Evolutionary conservation across 352 stramenopile genomes (phyloP), one percentile per base, ranked within the genome.

Genomic region (Detonula confervacea): DNA sequence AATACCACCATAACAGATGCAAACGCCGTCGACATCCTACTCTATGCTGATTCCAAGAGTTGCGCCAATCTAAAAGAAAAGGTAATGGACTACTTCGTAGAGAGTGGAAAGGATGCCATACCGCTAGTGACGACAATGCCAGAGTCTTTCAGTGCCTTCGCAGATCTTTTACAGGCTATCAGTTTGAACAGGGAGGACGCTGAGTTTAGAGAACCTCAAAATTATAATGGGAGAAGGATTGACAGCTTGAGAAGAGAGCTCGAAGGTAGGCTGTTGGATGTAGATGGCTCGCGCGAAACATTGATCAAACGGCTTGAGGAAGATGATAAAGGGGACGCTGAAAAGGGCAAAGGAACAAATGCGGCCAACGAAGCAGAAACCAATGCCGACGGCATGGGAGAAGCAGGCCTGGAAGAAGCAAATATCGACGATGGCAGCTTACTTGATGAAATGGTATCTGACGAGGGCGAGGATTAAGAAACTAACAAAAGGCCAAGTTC

Each of bases 291-390:
- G 14, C 24, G 57, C 16, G 57, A 66, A 18, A 66, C 39, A 30
- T 44, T 66, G 22, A 20, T 66, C 39, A n/a, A 9, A n/a, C 54
- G 65, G 33, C 65, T 42, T 96, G 88, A 96, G 96, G 57, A 96
- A 95, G 85, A 96, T 90, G 71, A 96, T 97, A 81, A 92, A 91
- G 39, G 86, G 91, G 70, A 96, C 89, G 56, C 8, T 5, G 18
- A 42, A 42, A 11, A 42, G 11, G 5, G 33, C 33, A 42, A 42
- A 12, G 33, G 33, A 42, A 11, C 5, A 42, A 11, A 12, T 42
- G 33, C 33, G 11, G 33, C 5, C 33, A 42, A 42, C 11, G 11
- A 42, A 5, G 33, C 11, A 42, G 33, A 42, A n/a, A n/a, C n/a
- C n/a, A n/a, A n/a, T n/a, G n/a, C n/a, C n/a, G n/a, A n/a, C n/a